Evolutionary conservation across 495 filamentous ascomycete species (phyloP).

Genomic region (Daldinia decipiens): DNA sequence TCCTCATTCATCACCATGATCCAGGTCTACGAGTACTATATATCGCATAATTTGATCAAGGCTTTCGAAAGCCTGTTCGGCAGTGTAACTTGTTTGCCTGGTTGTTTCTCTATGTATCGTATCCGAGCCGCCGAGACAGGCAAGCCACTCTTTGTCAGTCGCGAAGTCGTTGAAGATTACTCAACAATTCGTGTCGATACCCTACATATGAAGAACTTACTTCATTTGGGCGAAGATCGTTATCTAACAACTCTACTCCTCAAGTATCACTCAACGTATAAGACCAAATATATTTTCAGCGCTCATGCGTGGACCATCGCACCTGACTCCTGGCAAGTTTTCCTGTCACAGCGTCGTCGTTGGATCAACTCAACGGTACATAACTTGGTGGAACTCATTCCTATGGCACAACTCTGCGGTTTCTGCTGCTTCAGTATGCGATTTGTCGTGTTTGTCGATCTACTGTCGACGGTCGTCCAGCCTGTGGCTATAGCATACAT

Average conservation of each 20-base stretch:
- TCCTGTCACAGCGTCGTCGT: constrained; percentile 96
- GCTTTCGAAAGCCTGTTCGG: constrained; percentile 99
- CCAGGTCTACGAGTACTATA: constrained; percentile 99
- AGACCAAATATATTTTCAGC: constrained; percentile 95
- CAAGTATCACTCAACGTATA: constrained; percentile 91
- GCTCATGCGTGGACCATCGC: constrained; percentile 97
- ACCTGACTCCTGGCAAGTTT: constrained; percentile 90
- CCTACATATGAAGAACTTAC: constrained; percentile 97
- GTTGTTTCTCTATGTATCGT: constrained; percentile 99
- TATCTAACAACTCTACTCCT: constrained; percentile 95
- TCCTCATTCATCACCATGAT: constrained; percentile 97
- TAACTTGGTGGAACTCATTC: constrained; percentile 95
- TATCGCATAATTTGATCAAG: constrained; percentile 97
- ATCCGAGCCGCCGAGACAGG: constrained; percentile 92
- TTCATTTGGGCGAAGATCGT: constrained; percentile 94
- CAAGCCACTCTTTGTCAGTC: constrained; percentile 94
- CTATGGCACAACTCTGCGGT: constrained; percentile 91
- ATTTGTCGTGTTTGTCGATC: constrained; percentile 95
- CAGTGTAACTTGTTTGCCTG: constrained; percentile 95
- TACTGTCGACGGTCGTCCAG: constrained; percentile 89
- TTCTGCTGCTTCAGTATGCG: constrained; percentile 99
- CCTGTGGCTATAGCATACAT: constrained; percentile 95
- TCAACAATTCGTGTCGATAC: constrained; percentile 95
- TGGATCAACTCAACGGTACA: constrained; percentile 99
- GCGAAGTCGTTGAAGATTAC: constrained; percentile 87